Evolutionary conservation across 1,284 basidiomycete genomes (phyloP).

Genomic region (Cystobasidium slooffiae): DNA sequence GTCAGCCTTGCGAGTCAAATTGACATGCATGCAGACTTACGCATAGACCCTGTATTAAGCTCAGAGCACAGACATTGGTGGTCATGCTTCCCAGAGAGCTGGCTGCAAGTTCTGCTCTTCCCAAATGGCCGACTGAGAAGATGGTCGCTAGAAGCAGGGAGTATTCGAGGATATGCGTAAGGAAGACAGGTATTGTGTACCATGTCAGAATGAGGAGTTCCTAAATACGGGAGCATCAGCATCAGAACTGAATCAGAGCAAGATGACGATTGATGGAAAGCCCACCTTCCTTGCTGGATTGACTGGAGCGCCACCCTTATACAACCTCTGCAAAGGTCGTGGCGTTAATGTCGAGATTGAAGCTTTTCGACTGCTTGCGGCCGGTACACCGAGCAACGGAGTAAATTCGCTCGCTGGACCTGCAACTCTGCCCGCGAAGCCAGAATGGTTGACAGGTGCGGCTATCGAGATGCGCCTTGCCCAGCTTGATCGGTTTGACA

Average conservation of each 20-base stretch:
- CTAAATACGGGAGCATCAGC: conserved; percentile 9
- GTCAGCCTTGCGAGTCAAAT: too few relatives aligned
- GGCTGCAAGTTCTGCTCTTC: conserved; percentile 51
- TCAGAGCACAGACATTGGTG: conserved; percentile 50
- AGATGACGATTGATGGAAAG: neutral
- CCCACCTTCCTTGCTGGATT: conserved; percentile 33
- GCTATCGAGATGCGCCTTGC: conserved; percentile 8
- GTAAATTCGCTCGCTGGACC: conserved; percentile 18
- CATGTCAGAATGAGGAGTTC: conserved; percentile 39
- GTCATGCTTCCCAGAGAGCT: conserved; percentile 51
- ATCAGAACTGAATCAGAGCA: neutral
- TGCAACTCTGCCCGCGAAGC: neutral
- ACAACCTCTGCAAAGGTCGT: conserved; percentile 25
- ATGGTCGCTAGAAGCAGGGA: conserved; percentile 48
- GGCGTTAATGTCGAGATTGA: conserved; percentile 40
- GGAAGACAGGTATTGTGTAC: conserved; percentile 45
- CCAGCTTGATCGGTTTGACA: conserved; percentile 3
- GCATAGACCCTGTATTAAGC: conserved; percentile 47
- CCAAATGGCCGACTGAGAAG: conserved; percentile 52
- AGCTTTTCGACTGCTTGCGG: neutral
- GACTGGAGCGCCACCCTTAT: conserved; percentile 29
- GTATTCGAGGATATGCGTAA: conserved; percentile 46
- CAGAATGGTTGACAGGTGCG: neutral
- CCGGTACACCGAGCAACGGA: conserved; percentile 17
- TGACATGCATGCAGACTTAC: too few relatives aligned